These are phyloP conservation scores for Chalciporus sphaerocephalus DNA, from an alignment of 768 basidiomycete species.

Conservation along the genomic window DNA sequence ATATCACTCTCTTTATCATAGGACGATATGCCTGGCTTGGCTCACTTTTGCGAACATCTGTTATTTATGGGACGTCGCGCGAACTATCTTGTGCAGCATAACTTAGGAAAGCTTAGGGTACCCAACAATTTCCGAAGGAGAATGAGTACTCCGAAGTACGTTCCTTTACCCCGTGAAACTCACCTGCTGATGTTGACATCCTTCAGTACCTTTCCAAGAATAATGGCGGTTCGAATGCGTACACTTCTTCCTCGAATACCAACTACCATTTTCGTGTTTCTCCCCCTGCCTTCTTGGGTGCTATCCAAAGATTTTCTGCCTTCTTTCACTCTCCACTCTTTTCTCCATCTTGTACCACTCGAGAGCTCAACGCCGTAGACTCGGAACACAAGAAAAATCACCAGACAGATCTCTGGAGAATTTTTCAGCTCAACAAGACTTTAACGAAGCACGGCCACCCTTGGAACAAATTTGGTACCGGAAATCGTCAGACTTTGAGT, in stretches of 20 bases:
- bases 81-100: background rate
- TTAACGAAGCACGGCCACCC: constrained; percentile 74
- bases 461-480: constrained; percentile 91
- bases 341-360: constrained; percentile 72
- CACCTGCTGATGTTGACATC: background rate
- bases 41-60: constrained; percentile 95
- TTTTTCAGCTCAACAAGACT: constrained; percentile 90
- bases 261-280: constrained; percentile 80
- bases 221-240: constrained; percentile 89
- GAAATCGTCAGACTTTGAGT: constrained; percentile 71
- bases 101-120: constrained; percentile 48
- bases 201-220: constrained; percentile 70
- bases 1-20: constrained; percentile 24
- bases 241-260: constrained; percentile 87
- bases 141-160: constrained; percentile 89
- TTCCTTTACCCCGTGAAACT: background rate
- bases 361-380: constrained; percentile 94
- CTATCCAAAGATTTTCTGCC: constrained; percentile 70
- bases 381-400: constrained; percentile 97
- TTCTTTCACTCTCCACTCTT: constrained; percentile 97
- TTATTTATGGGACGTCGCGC: constrained; percentile 77
- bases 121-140: constrained; percentile 80
- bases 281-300: constrained; percentile 57
- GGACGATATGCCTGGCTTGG: constrained; percentile 88
- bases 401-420: constrained; percentile 86